A percentile compares a stretch with the other conserved stretches of the same genome.
Conservation (phyloP, 2,329 filamentous ascomycete species). For the Ophiostoma populinum region DNA sequence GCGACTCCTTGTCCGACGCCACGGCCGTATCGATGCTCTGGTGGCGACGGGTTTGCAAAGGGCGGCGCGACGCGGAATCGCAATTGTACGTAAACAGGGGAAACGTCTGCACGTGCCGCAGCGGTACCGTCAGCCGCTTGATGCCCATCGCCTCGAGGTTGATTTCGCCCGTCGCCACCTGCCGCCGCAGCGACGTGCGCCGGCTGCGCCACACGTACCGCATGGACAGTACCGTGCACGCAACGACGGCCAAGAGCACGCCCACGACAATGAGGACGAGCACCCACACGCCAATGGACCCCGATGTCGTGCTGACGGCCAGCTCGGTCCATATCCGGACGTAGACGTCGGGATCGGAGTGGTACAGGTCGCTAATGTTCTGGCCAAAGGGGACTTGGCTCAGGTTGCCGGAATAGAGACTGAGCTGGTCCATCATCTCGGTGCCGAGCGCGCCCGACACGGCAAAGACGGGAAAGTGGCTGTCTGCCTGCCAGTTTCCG, state of each 20-base stretch:
- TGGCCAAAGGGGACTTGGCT: constrained; percentile 40
- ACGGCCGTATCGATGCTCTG: constrained; percentile 3
- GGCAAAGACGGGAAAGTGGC: constrained; percentile 68
- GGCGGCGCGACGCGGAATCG: constrained; percentile 19
- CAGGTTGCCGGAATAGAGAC: constrained; percentile 62
- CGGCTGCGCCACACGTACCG: constrained; percentile 59
- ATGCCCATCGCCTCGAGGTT: constrained; percentile 78
- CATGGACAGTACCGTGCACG: constrained; percentile 52
- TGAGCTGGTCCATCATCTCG: constrained; percentile 53
- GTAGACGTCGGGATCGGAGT: constrained; percentile 38
- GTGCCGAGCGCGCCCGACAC: constrained; percentile 50
- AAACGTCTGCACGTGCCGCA: constrained; percentile 51
- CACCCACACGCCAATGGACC: constrained; percentile 62
- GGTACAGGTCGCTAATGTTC: constrained; percentile 36
- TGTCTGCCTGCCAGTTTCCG: constrained; percentile 52
- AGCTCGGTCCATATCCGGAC: constrained; percentile 43
- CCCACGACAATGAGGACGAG: constrained; percentile 57
- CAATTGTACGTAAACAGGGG: constrained; percentile 63
- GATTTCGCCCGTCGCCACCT: constrained; percentile 62
- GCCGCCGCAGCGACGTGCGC: constrained; percentile 46
- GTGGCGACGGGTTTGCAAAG: background rate
- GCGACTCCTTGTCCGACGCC: constrained; percentile 3
- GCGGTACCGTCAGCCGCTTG: constrained; percentile 62
- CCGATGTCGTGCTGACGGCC: constrained; percentile 25
- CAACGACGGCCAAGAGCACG: constrained; percentile 51